Percentiles rank a stretch among this genome's conserved stretches.
These are phyloP conservation scores for Colletotrichum somersetense DNA, from an alignment of 2,329 filamentous ascomycete genomes.

Conservation along the genomic window DNA sequence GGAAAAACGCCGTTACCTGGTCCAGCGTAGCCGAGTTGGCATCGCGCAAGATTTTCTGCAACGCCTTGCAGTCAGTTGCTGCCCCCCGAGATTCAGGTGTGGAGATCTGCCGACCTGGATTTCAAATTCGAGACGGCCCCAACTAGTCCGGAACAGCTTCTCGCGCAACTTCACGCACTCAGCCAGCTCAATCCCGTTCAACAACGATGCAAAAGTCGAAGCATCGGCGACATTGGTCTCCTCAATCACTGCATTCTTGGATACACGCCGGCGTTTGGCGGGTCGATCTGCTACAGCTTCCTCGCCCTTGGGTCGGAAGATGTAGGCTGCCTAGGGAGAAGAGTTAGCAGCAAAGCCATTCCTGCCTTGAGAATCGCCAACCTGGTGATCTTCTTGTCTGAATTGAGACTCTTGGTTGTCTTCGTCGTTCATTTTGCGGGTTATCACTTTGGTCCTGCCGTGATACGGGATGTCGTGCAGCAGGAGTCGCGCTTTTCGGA, in stretches of 20 bases:
- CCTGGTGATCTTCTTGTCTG: slow-evolving; percentile 60
- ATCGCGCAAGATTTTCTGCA: slow-evolving; percentile 67
- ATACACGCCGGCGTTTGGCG: slow-evolving; percentile 69
- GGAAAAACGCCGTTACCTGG: slow-evolving; percentile 69
- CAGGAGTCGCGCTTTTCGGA: slow-evolving; percentile 27
- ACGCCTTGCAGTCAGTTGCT: slow-evolving; percentile 1
- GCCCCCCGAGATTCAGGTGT: background rate
- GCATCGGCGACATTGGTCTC: slow-evolving; percentile 29
- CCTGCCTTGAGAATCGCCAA: slow-evolving; percentile 41
- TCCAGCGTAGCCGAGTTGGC: slow-evolving; percentile 72
- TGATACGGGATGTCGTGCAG: slow-evolving; percentile 4
- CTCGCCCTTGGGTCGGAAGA: slow-evolving; percentile 67
- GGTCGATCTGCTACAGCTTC: slow-evolving; percentile 55
- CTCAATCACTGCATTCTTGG: slow-evolving; percentile 51
- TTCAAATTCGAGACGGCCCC: slow-evolving; percentile 72
- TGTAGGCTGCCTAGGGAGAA: slow-evolving; percentile 66
- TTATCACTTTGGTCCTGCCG: background rate
- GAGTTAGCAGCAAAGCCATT: background rate
- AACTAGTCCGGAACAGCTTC: slow-evolving; percentile 71
- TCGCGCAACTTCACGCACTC: slow-evolving; percentile 66
- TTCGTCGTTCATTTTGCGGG: slow-evolving; percentile 26
- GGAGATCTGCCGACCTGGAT: slow-evolving; percentile 66
- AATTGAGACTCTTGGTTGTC: slow-evolving; percentile 13
- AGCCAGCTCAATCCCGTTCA: slow-evolving; percentile 66
- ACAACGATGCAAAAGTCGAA: slow-evolving; percentile 63